Conservation (phyloP, 148 eudicot species). For the Dianthus caryophyllus region DNA sequence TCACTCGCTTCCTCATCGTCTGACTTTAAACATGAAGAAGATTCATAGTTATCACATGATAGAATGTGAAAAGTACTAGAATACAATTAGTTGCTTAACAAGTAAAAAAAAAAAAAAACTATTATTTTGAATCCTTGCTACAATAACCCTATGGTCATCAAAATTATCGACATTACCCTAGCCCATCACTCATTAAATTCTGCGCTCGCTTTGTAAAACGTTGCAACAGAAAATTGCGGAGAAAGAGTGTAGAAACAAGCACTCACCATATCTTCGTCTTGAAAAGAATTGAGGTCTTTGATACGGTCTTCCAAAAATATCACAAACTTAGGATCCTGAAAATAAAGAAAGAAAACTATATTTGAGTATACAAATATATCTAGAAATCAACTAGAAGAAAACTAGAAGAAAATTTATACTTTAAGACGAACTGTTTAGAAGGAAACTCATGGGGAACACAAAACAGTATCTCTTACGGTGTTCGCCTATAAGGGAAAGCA, state of each 20-base stretch:
- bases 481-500: too few relatives aligned
- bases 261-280: slow-evolving; percentile 54
- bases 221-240: not conserved
- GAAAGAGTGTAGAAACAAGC: slow-evolving; percentile 1
- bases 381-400: not conserved
- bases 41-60: not conserved
- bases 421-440: not conserved
- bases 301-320: slow-evolving; percentile 43
- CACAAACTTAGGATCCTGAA: slow-evolving; percentile 64
- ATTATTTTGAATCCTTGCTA: not conserved
- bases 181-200: not conserved
- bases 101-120: slow-evolving; percentile 1
- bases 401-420: not conserved
- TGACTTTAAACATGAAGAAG: slow-evolving; percentile 42
- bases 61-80: not conserved
- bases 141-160: not conserved
- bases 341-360: not conserved
- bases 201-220: not conserved
- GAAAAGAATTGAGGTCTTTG: slow-evolving; percentile 33
- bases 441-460: not conserved
- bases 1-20: slow-evolving; percentile 54
- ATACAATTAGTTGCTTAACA: not conserved
- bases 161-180: not conserved
- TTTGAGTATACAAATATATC: not conserved
- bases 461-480: not conserved